Evolutionary conservation across 2,329 filamentous ascomycete genomes (phyloP), one percentile per base, ranked within the genome.

Genomic region (Tolypocladium album): DNA sequence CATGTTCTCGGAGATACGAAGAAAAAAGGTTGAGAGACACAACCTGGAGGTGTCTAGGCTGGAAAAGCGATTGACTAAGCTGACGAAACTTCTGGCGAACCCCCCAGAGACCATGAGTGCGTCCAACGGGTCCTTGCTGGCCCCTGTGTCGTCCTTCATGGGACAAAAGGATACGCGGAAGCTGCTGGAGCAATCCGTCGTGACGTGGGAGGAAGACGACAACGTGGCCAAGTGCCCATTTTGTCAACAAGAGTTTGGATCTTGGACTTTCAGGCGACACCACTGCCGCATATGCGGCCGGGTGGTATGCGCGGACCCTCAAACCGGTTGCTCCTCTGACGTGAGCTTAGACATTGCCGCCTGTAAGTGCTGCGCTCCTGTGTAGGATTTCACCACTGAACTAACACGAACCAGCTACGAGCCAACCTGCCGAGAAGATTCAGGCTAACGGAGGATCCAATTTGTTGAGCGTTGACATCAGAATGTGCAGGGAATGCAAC

Each of bases 221-320:
- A 84, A 80, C 39, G 92, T 99, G 7, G 63, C 80, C 2, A 86
- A 87, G 64, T 99, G 94, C 70, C 94, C 94, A 0, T 96, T 96
- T 69, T 99, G 94, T 68, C 90, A 96, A 69, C 94, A 99, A 68
- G 91, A 96, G 60, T 99, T 99, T 72, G 88, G 91, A 0, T 88
- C 87, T 17, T 97, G 96, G 82, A 89, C 91, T 1, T 96, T 97
- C 69, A 85, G 94, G 67, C 81, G 94, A 65, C 94, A 97, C 72
- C 94, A 99, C 73, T 99, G 94, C 74, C 85, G 94, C 59, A 88
- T 96, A 74, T 99, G 94, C 68, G 94, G 94, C 4, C 85, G 88
- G 52, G 92, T 99, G 0, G 91, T 99, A 0, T 99, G 94, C 70
- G 91, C 91, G 15, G 94, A 99, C 72, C 84, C 84, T 0, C 82